Conservation (phyloP, 164 flowering plant genomes). For the Stephania yunnanensis region DNA sequence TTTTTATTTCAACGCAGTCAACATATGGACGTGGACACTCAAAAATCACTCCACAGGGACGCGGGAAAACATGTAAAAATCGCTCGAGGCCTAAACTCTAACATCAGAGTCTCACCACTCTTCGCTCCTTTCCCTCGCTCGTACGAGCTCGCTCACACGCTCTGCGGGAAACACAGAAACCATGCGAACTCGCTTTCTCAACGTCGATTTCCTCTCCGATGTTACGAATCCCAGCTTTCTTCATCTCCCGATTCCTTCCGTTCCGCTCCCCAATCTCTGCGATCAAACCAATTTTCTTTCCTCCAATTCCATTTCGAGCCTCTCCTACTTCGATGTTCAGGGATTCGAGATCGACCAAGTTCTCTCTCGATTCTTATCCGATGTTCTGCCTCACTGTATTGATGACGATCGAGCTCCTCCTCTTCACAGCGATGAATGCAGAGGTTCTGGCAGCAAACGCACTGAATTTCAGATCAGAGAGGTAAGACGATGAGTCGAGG, state of each 20-base stretch:
- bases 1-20: no score
- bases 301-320: conserved; percentile 19
- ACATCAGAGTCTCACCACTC: no score
- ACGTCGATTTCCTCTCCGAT: conserved; percentile 38
- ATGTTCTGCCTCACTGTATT: conserved; percentile 43
- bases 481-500: not conserved
- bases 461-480: not conserved
- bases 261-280: conserved; percentile 24
- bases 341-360: conserved; percentile 38
- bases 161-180: not conserved
- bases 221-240: conserved; percentile 29
- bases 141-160: no score
- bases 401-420: conserved; percentile 10
- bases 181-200: conserved; percentile 76
- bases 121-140: no score
- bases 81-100: no score
- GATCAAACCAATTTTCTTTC: conserved; percentile 17
- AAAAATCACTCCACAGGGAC: no score
- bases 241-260: conserved; percentile 36
- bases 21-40: no score
- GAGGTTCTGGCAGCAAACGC: not conserved
- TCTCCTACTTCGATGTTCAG: conserved; percentile 26
- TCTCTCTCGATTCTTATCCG: conserved; percentile 47
- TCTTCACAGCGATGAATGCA: not conserved
- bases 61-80: no score